Evolutionary conservation across 371 early-diverging fungal species (phyloP).

Genomic region (Entomophthora muscae): DNA sequence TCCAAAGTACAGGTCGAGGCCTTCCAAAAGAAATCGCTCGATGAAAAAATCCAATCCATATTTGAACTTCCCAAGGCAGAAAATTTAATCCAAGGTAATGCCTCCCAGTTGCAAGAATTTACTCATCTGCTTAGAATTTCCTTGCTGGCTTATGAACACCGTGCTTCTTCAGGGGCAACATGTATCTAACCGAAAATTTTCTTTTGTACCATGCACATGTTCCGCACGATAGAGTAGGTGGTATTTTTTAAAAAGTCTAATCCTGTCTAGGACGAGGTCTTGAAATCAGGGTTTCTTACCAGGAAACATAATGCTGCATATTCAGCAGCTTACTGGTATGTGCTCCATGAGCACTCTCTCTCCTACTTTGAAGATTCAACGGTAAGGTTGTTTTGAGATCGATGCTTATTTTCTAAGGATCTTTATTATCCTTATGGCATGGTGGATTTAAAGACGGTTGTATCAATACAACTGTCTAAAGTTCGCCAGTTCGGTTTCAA

Average conservation of each 20-base stretch:
- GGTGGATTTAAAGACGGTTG: constrained; percentile 44
- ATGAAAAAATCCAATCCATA: constrained; percentile 33
- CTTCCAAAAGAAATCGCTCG: constrained; percentile 19
- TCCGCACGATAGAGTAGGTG: constrained; percentile 25
- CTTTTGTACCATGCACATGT: constrained; percentile 54
- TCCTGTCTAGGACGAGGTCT: constrained; percentile 21
- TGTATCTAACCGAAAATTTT: constrained; percentile 48
- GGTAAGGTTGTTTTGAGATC: constrained; percentile 12
- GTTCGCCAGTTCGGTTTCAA: constrained; percentile 28
- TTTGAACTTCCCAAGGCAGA: constrained; percentile 39
- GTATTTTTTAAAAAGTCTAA: neutral
- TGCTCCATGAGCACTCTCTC: constrained; percentile 40
- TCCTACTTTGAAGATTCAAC: constrained; percentile 38
- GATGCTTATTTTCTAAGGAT: constrained; percentile 18
- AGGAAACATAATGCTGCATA: constrained; percentile 23
- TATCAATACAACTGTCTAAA: constrained; percentile 26
- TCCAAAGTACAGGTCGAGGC: neutral
- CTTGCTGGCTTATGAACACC: constrained; percentile 8
- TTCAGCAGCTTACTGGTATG: constrained; percentile 45
- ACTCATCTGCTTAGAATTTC: neutral
- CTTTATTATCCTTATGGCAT: constrained; percentile 45
- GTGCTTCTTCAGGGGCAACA: constrained; percentile 34
- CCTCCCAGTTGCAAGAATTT: neutral
- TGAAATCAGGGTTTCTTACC: constrained; percentile 42
- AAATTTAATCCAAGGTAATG: constrained; percentile 26